These are phyloP conservation scores for Mycena vulgaris DNA, from an alignment of 768 basidiomycete species.

Conservation along the genomic window DNA sequence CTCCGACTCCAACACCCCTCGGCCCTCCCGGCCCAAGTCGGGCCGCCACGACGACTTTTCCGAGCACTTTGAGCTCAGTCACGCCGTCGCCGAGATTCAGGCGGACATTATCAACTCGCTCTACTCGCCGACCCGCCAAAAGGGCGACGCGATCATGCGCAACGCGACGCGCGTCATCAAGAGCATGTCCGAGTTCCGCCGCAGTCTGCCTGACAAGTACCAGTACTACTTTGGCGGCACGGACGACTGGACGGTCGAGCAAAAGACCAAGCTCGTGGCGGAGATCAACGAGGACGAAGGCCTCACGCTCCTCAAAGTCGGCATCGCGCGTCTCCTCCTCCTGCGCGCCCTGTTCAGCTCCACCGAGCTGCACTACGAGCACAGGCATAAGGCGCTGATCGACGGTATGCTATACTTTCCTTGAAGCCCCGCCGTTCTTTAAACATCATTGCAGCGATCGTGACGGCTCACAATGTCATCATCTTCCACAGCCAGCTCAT, in stretches of 20 bases:
- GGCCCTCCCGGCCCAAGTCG: conserved; percentile 67
- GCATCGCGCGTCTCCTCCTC: conserved; percentile 84
- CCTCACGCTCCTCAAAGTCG: conserved; percentile 85
- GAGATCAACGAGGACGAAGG: conserved; percentile 87
- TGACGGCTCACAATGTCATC: conserved; percentile 90
- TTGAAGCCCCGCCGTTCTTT: not conserved
- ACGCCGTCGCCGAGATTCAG: conserved; percentile 86
- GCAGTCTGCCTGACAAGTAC: conserved; percentile 80
- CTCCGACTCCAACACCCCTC: conserved; percentile 87
- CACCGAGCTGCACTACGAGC: conserved; percentile 76
- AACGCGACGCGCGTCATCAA: conserved; percentile 87
- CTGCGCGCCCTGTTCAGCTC: conserved; percentile 85
- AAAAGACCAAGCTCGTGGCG: conserved; percentile 75
- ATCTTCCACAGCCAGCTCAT: conserved; percentile 88
- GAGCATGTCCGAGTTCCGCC: conserved; percentile 79
- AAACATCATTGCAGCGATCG: conserved; percentile 69
- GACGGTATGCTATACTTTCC: conserved; percentile 71
- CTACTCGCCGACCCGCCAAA: conserved; percentile 82
- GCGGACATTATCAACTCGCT: conserved; percentile 92
- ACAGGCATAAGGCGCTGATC: conserved; percentile 79
- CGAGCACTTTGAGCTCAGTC: conserved; percentile 85
- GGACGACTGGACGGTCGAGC: conserved; percentile 79
- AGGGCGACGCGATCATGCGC: conserved; percentile 78
- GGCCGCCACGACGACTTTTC: conserved; percentile 67
- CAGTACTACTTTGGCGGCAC: conserved; percentile 85